Conservation (phyloP, 345 rosid species). For the Brassica incana region DNA sequence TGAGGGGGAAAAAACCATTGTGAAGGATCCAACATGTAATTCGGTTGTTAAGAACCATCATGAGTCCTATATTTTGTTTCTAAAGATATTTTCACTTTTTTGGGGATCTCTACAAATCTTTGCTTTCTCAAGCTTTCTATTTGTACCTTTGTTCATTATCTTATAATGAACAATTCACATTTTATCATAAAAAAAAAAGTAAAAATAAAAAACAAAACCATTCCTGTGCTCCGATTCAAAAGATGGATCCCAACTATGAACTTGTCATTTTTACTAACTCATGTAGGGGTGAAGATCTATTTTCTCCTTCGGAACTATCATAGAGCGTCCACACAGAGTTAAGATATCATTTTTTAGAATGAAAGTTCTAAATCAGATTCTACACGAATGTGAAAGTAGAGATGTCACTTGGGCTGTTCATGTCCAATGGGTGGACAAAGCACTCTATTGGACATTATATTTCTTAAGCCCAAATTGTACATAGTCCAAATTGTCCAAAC, state of each 20-base stretch:
- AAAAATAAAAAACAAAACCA: neutral
- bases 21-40: too few relatives aligned
- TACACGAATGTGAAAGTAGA: neutral
- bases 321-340: neutral
- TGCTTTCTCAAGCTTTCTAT: too few relatives aligned
- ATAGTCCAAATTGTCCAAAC: too few relatives aligned
- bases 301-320: neutral
- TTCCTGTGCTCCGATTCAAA: neutral
- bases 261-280: slow-evolving; percentile 15
- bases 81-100: too few relatives aligned
- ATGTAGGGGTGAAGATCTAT: neutral
- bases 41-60: neutral
- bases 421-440: too few relatives aligned
- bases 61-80: neutral
- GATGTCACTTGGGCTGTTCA: too few relatives aligned
- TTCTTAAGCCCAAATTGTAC: too few relatives aligned
- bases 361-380: neutral
- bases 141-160: too few relatives aligned
- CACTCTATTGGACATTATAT: too few relatives aligned
- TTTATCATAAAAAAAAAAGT: neutral
- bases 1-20: too few relatives aligned
- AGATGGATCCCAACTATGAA: slow-evolving; percentile 7
- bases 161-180: neutral
- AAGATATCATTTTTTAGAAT: neutral
- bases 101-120: too few relatives aligned